These are phyloP conservation scores for Hagleromyces aurorensis DNA, from an alignment of 805 yeast species.

Conservation along the genomic window DNA sequence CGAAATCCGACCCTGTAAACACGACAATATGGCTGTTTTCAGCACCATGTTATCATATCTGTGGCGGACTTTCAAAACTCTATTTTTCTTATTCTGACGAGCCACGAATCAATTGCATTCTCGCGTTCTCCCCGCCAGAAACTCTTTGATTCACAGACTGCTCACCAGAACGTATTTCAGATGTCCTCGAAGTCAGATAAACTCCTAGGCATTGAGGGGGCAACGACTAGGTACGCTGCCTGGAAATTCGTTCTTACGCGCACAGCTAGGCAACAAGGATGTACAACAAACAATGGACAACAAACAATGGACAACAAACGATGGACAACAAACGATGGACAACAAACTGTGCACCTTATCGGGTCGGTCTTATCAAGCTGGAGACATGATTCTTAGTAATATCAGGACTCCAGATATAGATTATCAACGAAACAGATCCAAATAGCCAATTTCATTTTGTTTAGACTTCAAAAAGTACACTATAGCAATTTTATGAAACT, in stretches of 20 bases:
- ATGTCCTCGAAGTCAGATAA: constrained; percentile 73
- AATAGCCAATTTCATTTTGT: no score
- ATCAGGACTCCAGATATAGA: no score
- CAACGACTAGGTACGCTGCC: constrained; percentile 87
- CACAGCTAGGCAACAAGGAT: constrained; percentile 78
- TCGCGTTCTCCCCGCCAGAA: constrained; percentile 53
- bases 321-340: no score
- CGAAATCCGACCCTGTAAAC: constrained; percentile 65
- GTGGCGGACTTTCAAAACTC: constrained; percentile 64
- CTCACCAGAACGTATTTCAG: constrained; percentile 77
- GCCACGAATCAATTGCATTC: constrained; percentile 58
- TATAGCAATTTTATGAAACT: no score
- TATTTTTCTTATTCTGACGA: constrained; percentile 35
- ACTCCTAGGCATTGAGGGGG: no score
- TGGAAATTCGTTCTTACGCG: constrained; percentile 50
- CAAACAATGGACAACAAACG: no score
- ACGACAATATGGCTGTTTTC: constrained; percentile 80
- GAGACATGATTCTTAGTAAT: no score
- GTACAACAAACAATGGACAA: no score
- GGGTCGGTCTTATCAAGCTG: no score
- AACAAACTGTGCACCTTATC: no score
- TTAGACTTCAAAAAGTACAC: no score
- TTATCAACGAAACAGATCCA: no score
- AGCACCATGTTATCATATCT: constrained; percentile 56
- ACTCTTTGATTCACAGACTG: constrained; percentile 65